A percentile compares a stretch with the other conserved stretches of the same genome.
These are phyloP conservation scores for Pythium aristosporum DNA, from an alignment of 352 stramenopile genomes.

Conservation along the genomic window DNA sequence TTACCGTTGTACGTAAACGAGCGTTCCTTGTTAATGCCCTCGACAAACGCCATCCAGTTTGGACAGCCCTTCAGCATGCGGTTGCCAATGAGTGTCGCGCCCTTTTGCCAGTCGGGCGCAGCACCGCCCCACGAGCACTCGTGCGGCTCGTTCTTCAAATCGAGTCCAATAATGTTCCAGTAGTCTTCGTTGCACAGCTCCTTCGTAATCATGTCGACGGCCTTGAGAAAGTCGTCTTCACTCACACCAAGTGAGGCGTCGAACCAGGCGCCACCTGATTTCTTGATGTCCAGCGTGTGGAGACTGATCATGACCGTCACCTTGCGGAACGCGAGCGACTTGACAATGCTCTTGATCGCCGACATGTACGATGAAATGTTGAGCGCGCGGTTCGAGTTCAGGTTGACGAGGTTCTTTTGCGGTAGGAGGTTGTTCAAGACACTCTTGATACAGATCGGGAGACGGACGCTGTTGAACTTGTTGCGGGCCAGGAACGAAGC, in stretches of 20 bases:
- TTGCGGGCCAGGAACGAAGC: conserved; percentile 63
- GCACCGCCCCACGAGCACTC: conserved; percentile 53
- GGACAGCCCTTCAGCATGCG: conserved; percentile 67
- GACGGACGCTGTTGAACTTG: conserved; percentile 75
- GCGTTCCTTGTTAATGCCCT: conserved; percentile 50
- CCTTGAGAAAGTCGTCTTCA: conserved; percentile 21
- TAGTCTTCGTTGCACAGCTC: conserved; percentile 54
- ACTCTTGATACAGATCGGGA: conserved; percentile 44
- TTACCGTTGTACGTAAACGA: conserved; percentile 48
- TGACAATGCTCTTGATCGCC: conserved; percentile 41
- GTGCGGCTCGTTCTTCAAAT: conserved; percentile 67
- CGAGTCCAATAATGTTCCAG: conserved; percentile 74
- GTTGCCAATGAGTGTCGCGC: conserved; percentile 48
- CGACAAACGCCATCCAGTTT: conserved; percentile 73
- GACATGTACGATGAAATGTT: conserved; percentile 37
- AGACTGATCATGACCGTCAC: conserved; percentile 44
- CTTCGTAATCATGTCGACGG: conserved; percentile 39
- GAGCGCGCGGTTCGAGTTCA: conserved; percentile 55
- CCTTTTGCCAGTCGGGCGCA: conserved; percentile 45
- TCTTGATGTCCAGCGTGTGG: conserved; percentile 34
- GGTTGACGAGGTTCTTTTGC: conserved; percentile 49
- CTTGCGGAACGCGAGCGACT: conserved; percentile 37
- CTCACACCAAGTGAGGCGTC: conserved; percentile 10
- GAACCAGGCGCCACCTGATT: conserved; percentile 37
- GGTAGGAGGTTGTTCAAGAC: conserved; percentile 32